Evolutionary conservation across 441 rosid genomes (phyloP).

Genomic region (Jatropha podagrica): DNA sequence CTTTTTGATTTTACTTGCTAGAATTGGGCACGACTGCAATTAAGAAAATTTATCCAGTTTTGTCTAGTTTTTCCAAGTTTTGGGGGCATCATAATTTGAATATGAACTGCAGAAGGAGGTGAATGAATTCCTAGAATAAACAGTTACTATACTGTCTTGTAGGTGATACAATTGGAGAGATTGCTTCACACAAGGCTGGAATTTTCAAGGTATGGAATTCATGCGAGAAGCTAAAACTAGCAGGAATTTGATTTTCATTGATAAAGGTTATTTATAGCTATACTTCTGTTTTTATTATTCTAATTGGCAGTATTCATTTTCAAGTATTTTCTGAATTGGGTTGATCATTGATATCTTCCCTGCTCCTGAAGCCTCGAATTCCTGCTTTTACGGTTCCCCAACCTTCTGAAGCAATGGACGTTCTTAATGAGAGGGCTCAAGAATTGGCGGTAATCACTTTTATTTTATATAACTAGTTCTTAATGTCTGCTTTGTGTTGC

Average conservation of each 20-base stretch:
- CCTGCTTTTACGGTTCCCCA: conserved; percentile 88
- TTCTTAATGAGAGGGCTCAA: conserved; percentile 56
- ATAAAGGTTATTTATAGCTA: conserved; percentile 24
- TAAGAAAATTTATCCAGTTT: background rate
- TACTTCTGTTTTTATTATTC: conserved; percentile 30
- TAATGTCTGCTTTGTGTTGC: background rate
- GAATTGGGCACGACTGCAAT: background rate
- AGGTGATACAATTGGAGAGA: conserved; percentile 72
- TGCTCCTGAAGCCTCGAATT: conserved; percentile 72
- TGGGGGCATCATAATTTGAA: conserved; percentile 5
- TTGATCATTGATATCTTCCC: conserved; percentile 53
- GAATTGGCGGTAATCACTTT: conserved; percentile 46
- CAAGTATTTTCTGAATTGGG: conserved; percentile 46
- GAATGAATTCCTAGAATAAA: conserved; percentile 13
- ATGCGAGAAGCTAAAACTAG: conserved; percentile 20
- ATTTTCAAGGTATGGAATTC: conserved; percentile 74
- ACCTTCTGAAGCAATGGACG: conserved; percentile 82
- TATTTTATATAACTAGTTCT: conserved; percentile 6
- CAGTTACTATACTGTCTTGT: conserved; percentile 24
- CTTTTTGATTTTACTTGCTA: background rate
- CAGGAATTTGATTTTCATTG: conserved; percentile 19
- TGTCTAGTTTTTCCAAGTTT: background rate
- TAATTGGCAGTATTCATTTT: conserved; percentile 37
- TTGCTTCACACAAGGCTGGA: conserved; percentile 90
- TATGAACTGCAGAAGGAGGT: background rate